Evolutionary conservation across 495 filamentous ascomycete genomes (phyloP).

Genomic region (Aspergillus heteromorphus): DNA sequence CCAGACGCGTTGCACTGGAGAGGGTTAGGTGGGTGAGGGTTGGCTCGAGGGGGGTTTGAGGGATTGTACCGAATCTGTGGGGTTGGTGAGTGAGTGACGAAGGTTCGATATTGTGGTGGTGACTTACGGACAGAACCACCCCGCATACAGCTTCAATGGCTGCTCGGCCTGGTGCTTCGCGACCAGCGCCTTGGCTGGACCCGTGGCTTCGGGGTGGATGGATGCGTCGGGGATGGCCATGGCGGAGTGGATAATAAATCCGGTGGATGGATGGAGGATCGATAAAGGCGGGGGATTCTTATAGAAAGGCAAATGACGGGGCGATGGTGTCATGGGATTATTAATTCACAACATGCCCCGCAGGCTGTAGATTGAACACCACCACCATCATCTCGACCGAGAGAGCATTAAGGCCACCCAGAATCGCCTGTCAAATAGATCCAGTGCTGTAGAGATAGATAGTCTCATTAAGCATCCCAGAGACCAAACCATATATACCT

Average conservation of each 20-base stretch:
- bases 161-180: constrained; percentile 44
- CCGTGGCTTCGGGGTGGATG: constrained; percentile 48
- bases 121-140: constrained; percentile 56
- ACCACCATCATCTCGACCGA: too few relatives aligned
- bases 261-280: not conserved
- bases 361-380: too few relatives aligned
- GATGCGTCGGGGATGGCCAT: constrained; percentile 39
- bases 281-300: not conserved
- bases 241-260: not conserved
- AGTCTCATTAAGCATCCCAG: too few relatives aligned
- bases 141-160: constrained; percentile 56
- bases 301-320: not conserved
- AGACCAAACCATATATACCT: too few relatives aligned
- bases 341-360: not conserved
- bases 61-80: constrained; percentile 23
- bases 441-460: too few relatives aligned
- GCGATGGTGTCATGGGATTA: not conserved
- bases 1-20: constrained; percentile 57
- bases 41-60: not conserved
- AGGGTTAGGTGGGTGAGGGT: constrained; percentile 1
- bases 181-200: constrained; percentile 43
- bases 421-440: too few relatives aligned
- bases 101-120: not conserved
- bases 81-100: not conserved
- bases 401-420: too few relatives aligned